Evolutionary conservation across 2,329 filamentous ascomycete species (phyloP), one percentile per base, ranked within the genome.

Genomic region (Magnaporthiopsis incrustans): DNA sequence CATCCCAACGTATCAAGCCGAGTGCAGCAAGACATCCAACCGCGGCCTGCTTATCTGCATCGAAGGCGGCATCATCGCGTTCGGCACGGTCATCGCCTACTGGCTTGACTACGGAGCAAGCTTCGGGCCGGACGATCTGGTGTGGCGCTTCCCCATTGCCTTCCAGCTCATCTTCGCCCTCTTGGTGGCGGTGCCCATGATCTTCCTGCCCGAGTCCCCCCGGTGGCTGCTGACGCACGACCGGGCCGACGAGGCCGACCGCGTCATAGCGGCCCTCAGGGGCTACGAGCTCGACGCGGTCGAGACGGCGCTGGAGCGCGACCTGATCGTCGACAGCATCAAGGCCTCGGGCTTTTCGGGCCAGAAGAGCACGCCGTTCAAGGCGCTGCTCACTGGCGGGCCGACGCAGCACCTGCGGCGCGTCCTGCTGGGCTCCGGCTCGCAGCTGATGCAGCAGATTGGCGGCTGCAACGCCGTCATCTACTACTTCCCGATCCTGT

Each of bases 341-440:
- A 63, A 59, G 57, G 83, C 83, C 58, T 82, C 80, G 30, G 82
- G 79, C 33, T 76, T 76, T 64, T 73, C 72, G 56, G 77, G 76
- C 57, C 73, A 77, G 66, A 79, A 78, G 76, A 77, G 72, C 67
- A 81, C 79, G 0, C 79, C 79, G 0, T 71, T 82, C 71, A 82
- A 79, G 67, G 80, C 83, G 1, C 77, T 88, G 1, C 80, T 87
- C 69, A 87, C 84, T 1, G 79, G 80, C 61, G 85, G 86, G 66
- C 86, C 85, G 75, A 87, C 84, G 0, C 86, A 89, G 73, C 85
- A 89, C 69, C 82, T 88, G 75, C 82, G 86, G 12, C 81, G 87
- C 44, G 86, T 88, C 80, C 68, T 88, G 62, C 79, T 89, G 7
- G 86, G 85, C 38, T 61, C 60, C 75, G 85, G 38, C 11, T 80